Evolutionary conservation across 1,139 yeast genomes (phyloP), one percentile per base, ranked within the genome.

Genomic region (Blastobotrys illinoisensis): DNA sequence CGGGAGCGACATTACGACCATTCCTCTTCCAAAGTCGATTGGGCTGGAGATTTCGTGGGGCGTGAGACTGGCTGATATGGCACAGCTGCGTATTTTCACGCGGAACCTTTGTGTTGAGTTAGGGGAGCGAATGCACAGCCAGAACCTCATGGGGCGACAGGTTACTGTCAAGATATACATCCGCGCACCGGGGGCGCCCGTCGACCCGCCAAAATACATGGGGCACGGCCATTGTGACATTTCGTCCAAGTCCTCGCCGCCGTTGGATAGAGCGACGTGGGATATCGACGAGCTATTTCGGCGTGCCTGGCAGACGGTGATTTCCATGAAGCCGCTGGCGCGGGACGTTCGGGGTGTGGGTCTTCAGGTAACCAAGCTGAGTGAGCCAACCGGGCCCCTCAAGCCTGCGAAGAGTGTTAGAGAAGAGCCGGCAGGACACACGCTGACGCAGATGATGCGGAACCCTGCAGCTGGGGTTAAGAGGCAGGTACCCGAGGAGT

Each of bases 21-120:
- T 80, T 44, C 75, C 75, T 21, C 74, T 79, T 0, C 77, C 96
- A 32, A 89, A 88, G 62, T 80, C 95, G 0, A 79, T 93, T 0
- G 89, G 96, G 0, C 88, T 89, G 9, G 98, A 93, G 67, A 86
- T 93, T 36, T 88, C 90, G 59, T 93, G 89, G 85, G 98, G 97
- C 0, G 87, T 93, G 0, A 68, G 98, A 52, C 86, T 91, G 58
- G 79, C 81, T 26, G 74, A 73, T 0, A 74, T 79, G 21, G 68
- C 70, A 1, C 88, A 91, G 62, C 80, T 86, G 23, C 91, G 85
- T 57, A 64, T 58, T 3, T 93, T 93, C 65, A 66, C 88, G 18
- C 72, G 75, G 49, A 71, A 81, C 43, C 71, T 91, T 51, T 75
- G 86, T 0, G 71, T 71, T 36, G 97, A 90, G 63, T 67, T 93